Conservation (phyloP, 2,329 filamentous ascomycete genomes). For the Aspergillus intermedius region DNA sequence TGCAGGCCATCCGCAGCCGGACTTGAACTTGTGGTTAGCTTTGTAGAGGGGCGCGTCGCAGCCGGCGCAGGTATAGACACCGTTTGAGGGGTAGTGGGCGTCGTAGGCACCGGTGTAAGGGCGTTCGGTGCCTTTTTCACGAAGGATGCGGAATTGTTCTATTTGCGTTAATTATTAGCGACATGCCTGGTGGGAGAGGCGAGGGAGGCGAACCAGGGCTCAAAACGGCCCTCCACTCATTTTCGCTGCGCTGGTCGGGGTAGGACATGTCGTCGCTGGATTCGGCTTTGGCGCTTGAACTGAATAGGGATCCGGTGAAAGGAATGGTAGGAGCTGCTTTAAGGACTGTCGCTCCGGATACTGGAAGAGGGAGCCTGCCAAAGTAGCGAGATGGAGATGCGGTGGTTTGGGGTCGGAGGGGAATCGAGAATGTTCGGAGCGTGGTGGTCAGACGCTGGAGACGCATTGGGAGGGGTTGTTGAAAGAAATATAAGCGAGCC, state of each 20-base stretch:
- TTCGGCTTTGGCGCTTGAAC: conserved; percentile 49
- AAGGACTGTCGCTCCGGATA: conserved; percentile 34
- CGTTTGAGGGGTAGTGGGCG: conserved; percentile 69
- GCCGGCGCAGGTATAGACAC: conserved; percentile 80
- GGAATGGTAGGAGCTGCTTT: conserved; percentile 71
- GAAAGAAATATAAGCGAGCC: neutral
- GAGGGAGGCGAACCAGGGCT: conserved; percentile 52
- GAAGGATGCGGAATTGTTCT: conserved; percentile 95
- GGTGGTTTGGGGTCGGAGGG: conserved; percentile 15
- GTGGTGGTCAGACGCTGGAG: conserved; percentile 11
- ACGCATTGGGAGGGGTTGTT: conserved; percentile 19
- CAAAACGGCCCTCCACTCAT: conserved; percentile 85
- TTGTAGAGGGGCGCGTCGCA: conserved; percentile 87
- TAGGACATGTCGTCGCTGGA: conserved; percentile 46
- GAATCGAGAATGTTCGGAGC: conserved; percentile 14
- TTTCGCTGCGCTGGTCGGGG: conserved; percentile 71
- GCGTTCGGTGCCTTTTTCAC: conserved; percentile 84
- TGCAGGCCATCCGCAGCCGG: conserved; percentile 93
- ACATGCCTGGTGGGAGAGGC: conserved; percentile 31
- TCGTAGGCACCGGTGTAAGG: conserved; percentile 77
- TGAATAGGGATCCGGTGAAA: conserved; percentile 70
- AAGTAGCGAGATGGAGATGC: conserved; percentile 17
- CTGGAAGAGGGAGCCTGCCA: conserved; percentile 12
- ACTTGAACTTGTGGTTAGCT: conserved; percentile 90
- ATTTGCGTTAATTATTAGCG: neutral